Evolutionary conservation across 441 rosid genomes (phyloP).

Genomic region (Raphanus hybrid): DNA sequence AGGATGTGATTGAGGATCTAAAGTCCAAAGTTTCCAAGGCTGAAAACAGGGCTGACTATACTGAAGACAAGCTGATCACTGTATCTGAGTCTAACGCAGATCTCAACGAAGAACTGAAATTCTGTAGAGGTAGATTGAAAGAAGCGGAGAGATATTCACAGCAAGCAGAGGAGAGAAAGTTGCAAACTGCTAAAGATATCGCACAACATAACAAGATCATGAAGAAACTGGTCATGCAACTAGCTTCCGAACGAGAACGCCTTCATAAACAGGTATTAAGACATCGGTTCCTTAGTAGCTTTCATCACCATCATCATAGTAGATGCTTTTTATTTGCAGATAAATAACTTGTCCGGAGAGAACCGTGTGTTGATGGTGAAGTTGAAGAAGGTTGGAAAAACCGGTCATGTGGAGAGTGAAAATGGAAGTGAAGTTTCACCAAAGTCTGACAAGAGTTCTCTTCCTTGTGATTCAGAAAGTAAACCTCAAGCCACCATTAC

Average conservation of each 20-base stretch:
- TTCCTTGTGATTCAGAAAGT: slow-evolving; percentile 32
- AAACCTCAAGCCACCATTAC: slow-evolving; percentile 29
- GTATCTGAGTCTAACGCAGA: slow-evolving; percentile 83
- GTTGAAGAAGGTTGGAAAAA: slow-evolving; percentile 56
- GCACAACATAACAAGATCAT: slow-evolving; percentile 66
- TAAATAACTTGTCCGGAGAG: slow-evolving; percentile 61
- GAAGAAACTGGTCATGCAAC: slow-evolving; percentile 73
- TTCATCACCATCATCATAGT: slow-evolving; percentile 15
- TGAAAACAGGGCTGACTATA: slow-evolving; percentile 73
- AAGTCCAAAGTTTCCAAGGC: slow-evolving; percentile 72
- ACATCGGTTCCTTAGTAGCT: background rate
- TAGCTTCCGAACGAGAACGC: slow-evolving; percentile 85
- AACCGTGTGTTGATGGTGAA: slow-evolving; percentile 62
- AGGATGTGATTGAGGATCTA: slow-evolving; percentile 73
- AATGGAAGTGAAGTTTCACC: slow-evolving; percentile 29
- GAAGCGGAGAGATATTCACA: slow-evolving; percentile 67
- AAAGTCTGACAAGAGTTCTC: slow-evolving; percentile 26
- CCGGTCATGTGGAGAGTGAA: slow-evolving; percentile 34
- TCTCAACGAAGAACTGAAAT: slow-evolving; percentile 66
- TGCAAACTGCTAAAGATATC: slow-evolving; percentile 72
- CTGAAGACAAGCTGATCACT: slow-evolving; percentile 74
- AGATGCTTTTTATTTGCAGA: slow-evolving; percentile 48
- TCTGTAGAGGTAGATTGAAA: slow-evolving; percentile 69
- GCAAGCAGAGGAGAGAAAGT: slow-evolving; percentile 75
- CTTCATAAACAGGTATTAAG: slow-evolving; percentile 78